Base-by-base conservation (phyloP, 805 yeast genomes). In the Nakazawaea anatomiae region DNA sequence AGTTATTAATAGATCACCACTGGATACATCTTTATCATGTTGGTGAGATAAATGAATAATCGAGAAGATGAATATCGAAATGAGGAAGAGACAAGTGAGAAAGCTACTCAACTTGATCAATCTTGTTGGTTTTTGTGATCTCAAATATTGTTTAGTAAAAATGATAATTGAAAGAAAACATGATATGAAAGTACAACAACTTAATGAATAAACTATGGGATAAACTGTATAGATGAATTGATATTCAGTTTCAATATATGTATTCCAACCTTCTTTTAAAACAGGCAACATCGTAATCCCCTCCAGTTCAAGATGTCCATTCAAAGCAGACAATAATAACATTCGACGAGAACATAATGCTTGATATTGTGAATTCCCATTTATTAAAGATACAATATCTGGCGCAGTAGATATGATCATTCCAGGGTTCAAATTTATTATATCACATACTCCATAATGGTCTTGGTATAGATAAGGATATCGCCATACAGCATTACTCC, bases 161-260 rank as follows among this genome's bases (percentile, higher is more conserved):
- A 84, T 80, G 48, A 85, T 74, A 8, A 87, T 65, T 0, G 90
- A 82, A 28, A 83, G 67, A 55, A 80, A 81, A 64, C 83, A 70
- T 3, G 86, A 77, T 5, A 85, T 76, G 18, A 85, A 85, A 6
- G 85, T 79, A 61, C 85, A 82, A 0, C 82, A 75, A 8, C 88
- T 75, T 25, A 85, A 61, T 0, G 87, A 76, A 60, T 82, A 81
- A 1, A 85, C 68, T 39, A 83, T 72, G 0, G 90, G 82, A 52
- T 77, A 85, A 14, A 84, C 71, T 45, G 85, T 75, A 60, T 77
- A 78, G 18, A 74, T 64, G 64, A 78, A 84, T 3, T 65, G 60
- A 4, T 61, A 57, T 28, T 63, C 64, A 14, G 59, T 51, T 5
- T 48, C 50, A 1, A 76, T 64, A 56, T 66, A 82, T 11, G 53